Conservation (phyloP, 306 rosid species). For the Senna tora region DNA sequence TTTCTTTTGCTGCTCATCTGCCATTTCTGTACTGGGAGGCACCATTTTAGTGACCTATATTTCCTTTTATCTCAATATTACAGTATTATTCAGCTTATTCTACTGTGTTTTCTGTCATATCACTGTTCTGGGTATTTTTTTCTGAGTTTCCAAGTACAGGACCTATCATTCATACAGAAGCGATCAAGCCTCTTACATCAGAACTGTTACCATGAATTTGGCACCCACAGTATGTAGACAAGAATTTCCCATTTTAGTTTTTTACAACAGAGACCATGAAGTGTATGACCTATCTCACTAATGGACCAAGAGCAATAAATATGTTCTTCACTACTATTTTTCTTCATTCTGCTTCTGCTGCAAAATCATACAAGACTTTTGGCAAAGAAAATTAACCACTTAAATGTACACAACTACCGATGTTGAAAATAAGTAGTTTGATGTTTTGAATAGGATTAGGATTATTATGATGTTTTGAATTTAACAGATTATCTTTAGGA, state of each 20-base stretch:
- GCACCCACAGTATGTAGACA: background rate
- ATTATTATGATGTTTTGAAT: too few relatives aligned
- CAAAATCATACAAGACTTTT: slow-evolving; percentile 10
- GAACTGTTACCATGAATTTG: background rate
- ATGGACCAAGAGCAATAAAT: background rate
- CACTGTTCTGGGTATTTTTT: too few relatives aligned
- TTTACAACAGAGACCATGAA: background rate
- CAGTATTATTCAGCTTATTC: too few relatives aligned
- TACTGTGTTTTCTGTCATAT: too few relatives aligned
- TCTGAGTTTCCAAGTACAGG: too few relatives aligned
- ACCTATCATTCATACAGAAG: background rate
- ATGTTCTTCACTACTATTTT: background rate
- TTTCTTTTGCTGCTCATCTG: too few relatives aligned
- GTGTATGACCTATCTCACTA: background rate
- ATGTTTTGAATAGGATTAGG: too few relatives aligned
- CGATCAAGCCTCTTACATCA: background rate
- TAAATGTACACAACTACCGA: background rate
- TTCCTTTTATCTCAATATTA: too few relatives aligned
- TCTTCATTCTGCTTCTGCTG: background rate
- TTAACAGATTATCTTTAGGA: too few relatives aligned
- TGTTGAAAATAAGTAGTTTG: too few relatives aligned
- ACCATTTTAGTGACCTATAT: too few relatives aligned
- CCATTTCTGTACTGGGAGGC: too few relatives aligned
- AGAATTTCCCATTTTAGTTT: background rate
- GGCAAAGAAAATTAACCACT: slow-evolving; percentile 13